phyloP scores from a whole-genome alignment of 2,329 filamentous ascomycete species.

The Trichoderma sp. region DNA sequence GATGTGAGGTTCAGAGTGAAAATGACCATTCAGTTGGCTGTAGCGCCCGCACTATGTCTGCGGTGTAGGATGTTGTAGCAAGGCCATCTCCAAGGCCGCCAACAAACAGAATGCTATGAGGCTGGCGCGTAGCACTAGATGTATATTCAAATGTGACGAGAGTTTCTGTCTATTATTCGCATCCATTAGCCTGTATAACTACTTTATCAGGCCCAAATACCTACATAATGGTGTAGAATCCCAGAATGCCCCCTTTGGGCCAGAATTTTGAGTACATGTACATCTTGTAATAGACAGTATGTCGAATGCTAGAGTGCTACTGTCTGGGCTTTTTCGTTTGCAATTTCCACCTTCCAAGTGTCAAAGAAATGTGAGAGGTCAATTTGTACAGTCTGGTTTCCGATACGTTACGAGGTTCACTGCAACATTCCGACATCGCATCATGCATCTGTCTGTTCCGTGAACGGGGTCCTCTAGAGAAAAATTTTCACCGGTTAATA shows the following conservation, averaged over 20 bases:
- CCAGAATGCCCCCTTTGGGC: conserved; percentile 37
- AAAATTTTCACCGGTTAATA: neutral
- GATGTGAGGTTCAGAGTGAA: conserved; percentile 43
- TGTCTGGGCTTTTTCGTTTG: neutral
- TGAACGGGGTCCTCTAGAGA: neutral
- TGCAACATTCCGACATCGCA: neutral
- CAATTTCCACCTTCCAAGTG: neutral
- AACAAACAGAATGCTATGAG: conserved; percentile 53
- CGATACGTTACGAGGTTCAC: neutral
- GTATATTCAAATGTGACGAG: conserved; percentile 43
- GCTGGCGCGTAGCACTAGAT: conserved; percentile 32
- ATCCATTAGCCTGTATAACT: neutral
- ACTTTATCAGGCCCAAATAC: conserved; percentile 29
- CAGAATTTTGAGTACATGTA: conserved; percentile 36
- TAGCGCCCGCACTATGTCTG: conserved; percentile 44
- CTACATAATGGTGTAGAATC: conserved; percentile 38
- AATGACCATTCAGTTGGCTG: conserved; percentile 39
- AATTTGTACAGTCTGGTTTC: neutral
- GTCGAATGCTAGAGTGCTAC: neutral
- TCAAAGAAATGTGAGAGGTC: neutral
- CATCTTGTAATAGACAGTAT: neutral
- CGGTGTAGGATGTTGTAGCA: conserved; percentile 50
- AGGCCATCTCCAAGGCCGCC: conserved; percentile 55
- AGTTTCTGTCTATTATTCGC: conserved; percentile 37
- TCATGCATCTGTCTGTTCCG: neutral